These are phyloP conservation scores for Rhizophora apiculata DNA, from an alignment of 345 rosid species.

Conservation along the genomic window DNA sequence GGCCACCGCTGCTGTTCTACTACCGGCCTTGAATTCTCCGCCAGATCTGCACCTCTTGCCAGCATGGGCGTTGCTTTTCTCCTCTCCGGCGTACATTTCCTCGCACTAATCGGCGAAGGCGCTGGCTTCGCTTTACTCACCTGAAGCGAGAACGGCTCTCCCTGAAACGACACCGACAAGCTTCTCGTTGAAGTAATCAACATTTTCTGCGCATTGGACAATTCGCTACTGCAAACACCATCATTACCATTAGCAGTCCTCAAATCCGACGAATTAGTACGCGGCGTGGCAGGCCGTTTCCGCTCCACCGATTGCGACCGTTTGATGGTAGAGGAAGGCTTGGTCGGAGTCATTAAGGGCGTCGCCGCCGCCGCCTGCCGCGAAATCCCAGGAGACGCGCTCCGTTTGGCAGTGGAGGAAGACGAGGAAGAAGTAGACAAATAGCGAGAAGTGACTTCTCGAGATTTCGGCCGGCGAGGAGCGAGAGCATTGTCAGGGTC, in stretches of 20 bases:
- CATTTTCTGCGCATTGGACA: conserved; percentile 62
- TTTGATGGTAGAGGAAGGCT: conserved; percentile 34
- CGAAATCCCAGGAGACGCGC: conserved; percentile 57
- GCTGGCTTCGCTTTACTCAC: conserved; percentile 73
- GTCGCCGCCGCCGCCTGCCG: conserved; percentile 28
- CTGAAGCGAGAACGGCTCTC: conserved; percentile 66
- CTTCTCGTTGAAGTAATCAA: conserved; percentile 69
- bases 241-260: conserved; percentile 22
- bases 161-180: conserved; percentile 79
- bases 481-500: conserved; percentile 61
- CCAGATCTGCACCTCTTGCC: conserved; percentile 43
- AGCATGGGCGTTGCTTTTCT: conserved; percentile 42
- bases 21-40: conserved; percentile 54
- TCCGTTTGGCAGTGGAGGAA: conserved; percentile 35
- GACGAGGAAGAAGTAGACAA: conserved; percentile 41
- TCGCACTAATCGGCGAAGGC: conserved; percentile 42
- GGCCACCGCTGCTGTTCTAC: conserved; percentile 76
- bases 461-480: conserved; percentile 57
- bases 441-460: conserved; percentile 85
- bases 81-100: conserved; percentile 81
- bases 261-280: conserved; percentile 39
- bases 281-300: conserved; percentile 54
- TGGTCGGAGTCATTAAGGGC: conserved; percentile 23
- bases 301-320: conserved; percentile 73
- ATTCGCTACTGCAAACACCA: conserved; percentile 24